These are phyloP conservation scores for Dentipellis fragilis DNA, from an alignment of 768 basidiomycete genomes.

Conservation along the genomic window DNA sequence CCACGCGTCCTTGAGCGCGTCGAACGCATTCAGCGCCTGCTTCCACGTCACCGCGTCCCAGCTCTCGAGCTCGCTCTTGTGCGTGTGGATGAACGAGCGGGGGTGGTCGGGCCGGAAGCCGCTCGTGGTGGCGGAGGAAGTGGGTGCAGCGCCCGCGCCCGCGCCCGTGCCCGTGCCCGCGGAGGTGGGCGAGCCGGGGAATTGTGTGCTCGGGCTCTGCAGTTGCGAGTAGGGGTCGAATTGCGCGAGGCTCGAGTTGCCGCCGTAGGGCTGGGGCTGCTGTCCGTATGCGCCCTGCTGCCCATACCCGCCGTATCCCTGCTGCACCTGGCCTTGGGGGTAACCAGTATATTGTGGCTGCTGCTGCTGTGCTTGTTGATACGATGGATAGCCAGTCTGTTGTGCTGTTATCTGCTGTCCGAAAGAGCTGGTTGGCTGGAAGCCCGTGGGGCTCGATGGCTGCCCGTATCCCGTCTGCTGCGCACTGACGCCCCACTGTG, in stretches of 20 bases:
- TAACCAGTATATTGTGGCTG: constrained; percentile 20
- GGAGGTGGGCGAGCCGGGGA: background rate
- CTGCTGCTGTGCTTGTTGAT: constrained; percentile 19
- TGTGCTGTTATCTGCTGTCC: constrained; percentile 11
- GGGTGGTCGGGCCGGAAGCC: constrained; percentile 45
- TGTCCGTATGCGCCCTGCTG: constrained; percentile 15
- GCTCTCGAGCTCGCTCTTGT: constrained; percentile 53
- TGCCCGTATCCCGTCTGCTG: background rate
- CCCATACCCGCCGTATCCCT: background rate
- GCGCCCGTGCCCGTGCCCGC: background rate
- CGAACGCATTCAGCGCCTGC: constrained; percentile 44
- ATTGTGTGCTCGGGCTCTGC: background rate
- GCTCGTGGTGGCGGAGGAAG: constrained; percentile 2
- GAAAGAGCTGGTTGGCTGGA: constrained; percentile 3
- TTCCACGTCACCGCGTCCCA: constrained; percentile 17
- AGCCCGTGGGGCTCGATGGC: background rate
- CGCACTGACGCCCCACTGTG: background rate
- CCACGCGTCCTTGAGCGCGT: constrained; percentile 61
- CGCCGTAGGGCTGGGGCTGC: constrained; percentile 9
- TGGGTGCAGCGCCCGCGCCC: background rate
- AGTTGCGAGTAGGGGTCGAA: constrained; percentile 13
- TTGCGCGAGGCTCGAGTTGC: constrained; percentile 8
- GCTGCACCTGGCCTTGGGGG: constrained; percentile 14
- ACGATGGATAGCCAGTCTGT: constrained; percentile 7
- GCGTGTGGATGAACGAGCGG: constrained; percentile 51